phyloP scores from a whole-genome alignment of 306 rosid genomes.

The Gleditsia sinensis region DNA sequence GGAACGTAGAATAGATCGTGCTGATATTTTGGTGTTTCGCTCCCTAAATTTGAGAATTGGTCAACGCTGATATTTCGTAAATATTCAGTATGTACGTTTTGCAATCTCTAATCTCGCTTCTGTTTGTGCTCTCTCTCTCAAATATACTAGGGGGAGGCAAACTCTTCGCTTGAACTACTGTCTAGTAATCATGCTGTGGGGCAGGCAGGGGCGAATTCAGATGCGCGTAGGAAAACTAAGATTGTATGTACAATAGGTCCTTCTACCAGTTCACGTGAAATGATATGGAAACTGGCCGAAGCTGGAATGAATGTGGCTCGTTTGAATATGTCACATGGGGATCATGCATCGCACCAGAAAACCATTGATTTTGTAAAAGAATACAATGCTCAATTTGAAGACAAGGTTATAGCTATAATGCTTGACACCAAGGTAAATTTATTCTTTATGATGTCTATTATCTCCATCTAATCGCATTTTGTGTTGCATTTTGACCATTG shows the following conservation, averaged over 20 bases:
- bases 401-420: constrained; percentile 86
- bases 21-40: too few species aligned
- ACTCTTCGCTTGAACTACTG: constrained; percentile 38
- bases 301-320: constrained; percentile 92
- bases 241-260: constrained; percentile 95
- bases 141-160: constrained; percentile 44
- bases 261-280: constrained; percentile 78
- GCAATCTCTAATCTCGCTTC: not conserved
- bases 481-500: not conserved
- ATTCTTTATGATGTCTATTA: not conserved
- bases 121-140: not conserved
- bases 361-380: constrained; percentile 79
- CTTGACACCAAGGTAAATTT: constrained; percentile 86
- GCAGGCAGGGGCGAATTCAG: constrained; percentile 31
- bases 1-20: not conserved
- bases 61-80: not conserved
- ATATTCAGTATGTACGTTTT: not conserved
- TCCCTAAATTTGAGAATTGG: not conserved
- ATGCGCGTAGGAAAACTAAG: constrained; percentile 68
- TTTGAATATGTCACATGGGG: constrained; percentile 95
- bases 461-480: not conserved
- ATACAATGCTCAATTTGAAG: constrained; percentile 73
- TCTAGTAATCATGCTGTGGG: constrained; percentile 26
- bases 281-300: constrained; percentile 90
- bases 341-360: constrained; percentile 83